Conservation (phyloP, 805 yeast species). For the Zygoascus ofunaensis region DNA sequence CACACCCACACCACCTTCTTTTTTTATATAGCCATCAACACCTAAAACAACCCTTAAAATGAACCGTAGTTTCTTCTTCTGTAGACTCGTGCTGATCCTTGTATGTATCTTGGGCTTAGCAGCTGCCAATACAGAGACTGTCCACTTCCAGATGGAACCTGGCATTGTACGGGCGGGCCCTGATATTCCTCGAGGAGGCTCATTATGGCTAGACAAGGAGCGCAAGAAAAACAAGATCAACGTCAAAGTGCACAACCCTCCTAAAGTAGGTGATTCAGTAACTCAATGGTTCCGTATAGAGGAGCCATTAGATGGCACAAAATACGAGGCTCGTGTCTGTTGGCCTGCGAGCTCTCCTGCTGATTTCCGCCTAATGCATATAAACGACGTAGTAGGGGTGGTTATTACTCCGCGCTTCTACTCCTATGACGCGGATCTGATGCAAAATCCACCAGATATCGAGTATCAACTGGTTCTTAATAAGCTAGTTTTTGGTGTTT, state of each 20-base stretch:
- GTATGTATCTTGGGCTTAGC: too few relatives aligned
- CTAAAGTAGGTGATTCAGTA: slow-evolving; percentile 1
- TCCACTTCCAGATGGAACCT: slow-evolving; percentile 3
- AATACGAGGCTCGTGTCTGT: slow-evolving; percentile 26
- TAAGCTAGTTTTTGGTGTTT: slow-evolving; percentile 7
- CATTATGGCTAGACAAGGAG: background rate
- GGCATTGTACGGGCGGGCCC: background rate
- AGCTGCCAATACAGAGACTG: slow-evolving; percentile 10
- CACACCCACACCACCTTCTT: too few relatives aligned
- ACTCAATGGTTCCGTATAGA: slow-evolving; percentile 8
- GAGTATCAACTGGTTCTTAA: slow-evolving; percentile 13
- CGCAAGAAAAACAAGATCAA: background rate
- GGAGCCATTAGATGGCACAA: slow-evolving; percentile 1
- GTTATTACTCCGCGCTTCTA: slow-evolving; percentile 9
- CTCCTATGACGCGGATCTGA: slow-evolving; percentile 9
- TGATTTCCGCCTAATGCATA: slow-evolving; percentile 18
- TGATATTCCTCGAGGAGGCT: background rate
- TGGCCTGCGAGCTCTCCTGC: slow-evolving; percentile 30
- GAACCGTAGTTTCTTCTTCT: too few relatives aligned
- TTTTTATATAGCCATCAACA: too few relatives aligned
- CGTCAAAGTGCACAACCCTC: slow-evolving; percentile 2
- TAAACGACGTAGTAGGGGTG: slow-evolving; percentile 8
- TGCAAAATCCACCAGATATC: slow-evolving; percentile 12
- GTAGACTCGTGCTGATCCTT: too few relatives aligned
- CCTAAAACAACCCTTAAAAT: too few relatives aligned